Percentiles rank a stretch among this genome's conserved stretches.
Evolutionary conservation across 2,329 filamentous ascomycete genomes (phyloP).

Genomic region (Fusarium albidum): DNA sequence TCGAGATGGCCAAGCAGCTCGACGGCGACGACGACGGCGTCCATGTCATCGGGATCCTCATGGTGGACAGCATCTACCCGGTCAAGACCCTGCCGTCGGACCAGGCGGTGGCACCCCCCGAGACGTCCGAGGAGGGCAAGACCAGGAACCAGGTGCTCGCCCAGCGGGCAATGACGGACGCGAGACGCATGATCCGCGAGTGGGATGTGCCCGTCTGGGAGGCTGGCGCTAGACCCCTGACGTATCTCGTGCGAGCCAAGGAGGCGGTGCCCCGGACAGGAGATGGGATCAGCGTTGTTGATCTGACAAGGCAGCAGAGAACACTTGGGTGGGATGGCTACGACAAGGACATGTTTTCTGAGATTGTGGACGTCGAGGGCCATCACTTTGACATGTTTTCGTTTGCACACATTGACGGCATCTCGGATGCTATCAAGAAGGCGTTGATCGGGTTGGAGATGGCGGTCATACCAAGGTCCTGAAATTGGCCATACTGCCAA

Average conservation of each 20-base stretch:
- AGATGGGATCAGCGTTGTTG: slow-evolving; percentile 47
- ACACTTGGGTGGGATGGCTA: slow-evolving; percentile 61
- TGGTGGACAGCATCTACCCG: slow-evolving; percentile 60
- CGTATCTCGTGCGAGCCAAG: slow-evolving; percentile 56
- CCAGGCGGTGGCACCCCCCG: slow-evolving; percentile 18
- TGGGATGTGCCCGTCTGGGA: slow-evolving; percentile 54
- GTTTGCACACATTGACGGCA: slow-evolving; percentile 39
- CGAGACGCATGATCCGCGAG: slow-evolving; percentile 48
- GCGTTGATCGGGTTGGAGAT: slow-evolving; percentile 31
- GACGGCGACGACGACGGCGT: slow-evolving; percentile 48
- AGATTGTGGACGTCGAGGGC: slow-evolving; percentile 58
- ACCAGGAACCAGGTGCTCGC: slow-evolving; percentile 46
- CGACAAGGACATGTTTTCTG: slow-evolving; percentile 51
- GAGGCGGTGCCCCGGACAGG: slow-evolving; percentile 48
- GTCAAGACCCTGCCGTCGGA: slow-evolving; percentile 24
- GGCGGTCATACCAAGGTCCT: neutral
- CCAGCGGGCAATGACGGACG: slow-evolving; percentile 52
- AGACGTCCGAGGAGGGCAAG: slow-evolving; percentile 41
- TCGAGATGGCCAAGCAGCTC: slow-evolving; percentile 59
- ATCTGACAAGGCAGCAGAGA: slow-evolving; percentile 54
- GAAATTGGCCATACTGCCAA: neutral
- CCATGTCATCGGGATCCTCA: slow-evolving; percentile 57
- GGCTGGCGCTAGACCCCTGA: slow-evolving; percentile 47
- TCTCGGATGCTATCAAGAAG: slow-evolving; percentile 38
- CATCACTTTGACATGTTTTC: slow-evolving; percentile 61